Evolutionary conservation across 2,329 filamentous ascomycete genomes (phyloP).

Genomic region (Nemania serpens): DNA sequence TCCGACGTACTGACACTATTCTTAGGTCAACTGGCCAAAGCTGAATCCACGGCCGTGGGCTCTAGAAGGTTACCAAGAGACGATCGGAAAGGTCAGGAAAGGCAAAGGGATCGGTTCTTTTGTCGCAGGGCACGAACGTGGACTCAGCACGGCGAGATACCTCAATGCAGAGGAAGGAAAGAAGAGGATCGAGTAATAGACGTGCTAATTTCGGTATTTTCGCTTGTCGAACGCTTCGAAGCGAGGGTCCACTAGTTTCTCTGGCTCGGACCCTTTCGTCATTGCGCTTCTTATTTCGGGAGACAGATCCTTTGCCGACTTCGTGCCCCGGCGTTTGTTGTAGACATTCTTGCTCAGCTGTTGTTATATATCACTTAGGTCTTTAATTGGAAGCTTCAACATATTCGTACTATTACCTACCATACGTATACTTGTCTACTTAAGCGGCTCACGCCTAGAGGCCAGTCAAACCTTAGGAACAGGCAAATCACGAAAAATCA

Average conservation of each 20-base stretch:
- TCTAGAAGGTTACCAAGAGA: slow-evolving; percentile 85
- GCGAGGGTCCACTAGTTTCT: not conserved
- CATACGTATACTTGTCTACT: too few relatives aligned
- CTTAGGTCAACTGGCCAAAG: slow-evolving; percentile 96
- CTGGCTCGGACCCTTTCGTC: not conserved
- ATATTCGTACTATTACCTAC: not conserved
- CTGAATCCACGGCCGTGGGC: slow-evolving; percentile 88
- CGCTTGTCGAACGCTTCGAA: not conserved
- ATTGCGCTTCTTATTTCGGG: not conserved
- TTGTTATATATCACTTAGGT: slow-evolving; percentile 12
- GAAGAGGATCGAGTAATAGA: slow-evolving; percentile 83
- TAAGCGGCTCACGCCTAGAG: too few relatives aligned
- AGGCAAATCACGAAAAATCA: too few relatives aligned
- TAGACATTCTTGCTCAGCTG: slow-evolving; percentile 5
- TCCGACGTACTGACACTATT: slow-evolving; percentile 28
- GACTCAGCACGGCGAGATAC: slow-evolving; percentile 80
- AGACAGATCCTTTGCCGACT: not conserved
- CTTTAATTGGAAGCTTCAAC: slow-evolving; percentile 5
- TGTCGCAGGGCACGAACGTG: slow-evolving; percentile 76
- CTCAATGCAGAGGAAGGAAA: slow-evolving; percentile 94
- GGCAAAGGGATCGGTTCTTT: slow-evolving; percentile 80
- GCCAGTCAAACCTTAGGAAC: too few relatives aligned
- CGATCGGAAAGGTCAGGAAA: slow-evolving; percentile 79
- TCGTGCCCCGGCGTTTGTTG: not conserved
- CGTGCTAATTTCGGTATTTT: not conserved